Evolutionary conservation across 306 rosid genomes (phyloP).

Genomic region (Pterocarpus macrocarpus): DNA sequence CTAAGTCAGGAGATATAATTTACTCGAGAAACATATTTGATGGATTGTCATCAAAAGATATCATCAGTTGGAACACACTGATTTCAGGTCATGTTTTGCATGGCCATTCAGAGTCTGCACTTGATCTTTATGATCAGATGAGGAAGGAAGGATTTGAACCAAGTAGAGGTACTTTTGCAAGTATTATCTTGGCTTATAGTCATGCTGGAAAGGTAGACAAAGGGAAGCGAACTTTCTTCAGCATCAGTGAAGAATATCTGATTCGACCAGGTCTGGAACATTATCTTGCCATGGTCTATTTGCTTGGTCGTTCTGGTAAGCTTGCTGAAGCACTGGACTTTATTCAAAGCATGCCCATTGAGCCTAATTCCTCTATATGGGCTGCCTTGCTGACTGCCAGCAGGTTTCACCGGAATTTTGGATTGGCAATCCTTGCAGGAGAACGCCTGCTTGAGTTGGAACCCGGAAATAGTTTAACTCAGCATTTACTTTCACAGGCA

Average conservation of each 20-base stretch:
- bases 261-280: conserved; percentile 80
- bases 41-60: conserved; percentile 74
- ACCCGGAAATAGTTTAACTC: conserved; percentile 65
- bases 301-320: conserved; percentile 89
- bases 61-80: conserved; percentile 86
- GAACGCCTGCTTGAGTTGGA: conserved; percentile 71
- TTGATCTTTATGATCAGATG: conserved; percentile 75
- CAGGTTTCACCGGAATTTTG: conserved; percentile 72
- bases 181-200: conserved; percentile 75
- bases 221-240: conserved; percentile 72
- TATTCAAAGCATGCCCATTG: conserved; percentile 77
- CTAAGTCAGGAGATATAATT: conserved; percentile 79
- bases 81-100: conserved; percentile 79
- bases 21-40: conserved; percentile 74
- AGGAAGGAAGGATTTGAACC: conserved; percentile 67
- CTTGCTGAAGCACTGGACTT: conserved; percentile 78
- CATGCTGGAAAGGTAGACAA: conserved; percentile 73
- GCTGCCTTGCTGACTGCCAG: conserved; percentile 75
- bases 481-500: conserved; percentile 65
- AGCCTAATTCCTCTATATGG: conserved; percentile 81
- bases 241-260: conserved; percentile 65
- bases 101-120: conserved; percentile 70
- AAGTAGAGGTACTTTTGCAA: conserved; percentile 83
- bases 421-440: conserved; percentile 70
- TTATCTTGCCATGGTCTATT: conserved; percentile 77